A percentile compares a stretch with the other conserved stretches of the same genome.
phyloP scores from a whole-genome alignment of 2,329 filamentous ascomycete species.

The Coniochaeta sp. region DNA sequence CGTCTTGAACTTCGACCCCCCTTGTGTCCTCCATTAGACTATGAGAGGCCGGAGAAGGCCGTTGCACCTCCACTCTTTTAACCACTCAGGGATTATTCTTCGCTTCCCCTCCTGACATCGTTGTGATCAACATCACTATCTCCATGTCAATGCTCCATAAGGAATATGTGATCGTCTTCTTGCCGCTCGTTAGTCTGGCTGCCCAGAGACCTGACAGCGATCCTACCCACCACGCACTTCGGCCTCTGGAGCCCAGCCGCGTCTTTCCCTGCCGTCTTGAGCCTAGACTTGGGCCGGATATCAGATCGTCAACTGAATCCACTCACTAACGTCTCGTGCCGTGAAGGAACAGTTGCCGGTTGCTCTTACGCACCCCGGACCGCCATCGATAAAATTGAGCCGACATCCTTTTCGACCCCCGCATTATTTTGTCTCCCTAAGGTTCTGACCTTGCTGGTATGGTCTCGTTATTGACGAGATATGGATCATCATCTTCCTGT shows the following conservation, averaged over 20 bases:
- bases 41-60: background rate
- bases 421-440: background rate
- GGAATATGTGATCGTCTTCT: background rate
- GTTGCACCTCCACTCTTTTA: background rate
- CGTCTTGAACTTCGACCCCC: background rate
- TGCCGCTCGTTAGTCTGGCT: background rate
- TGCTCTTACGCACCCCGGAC: background rate
- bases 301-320: background rate
- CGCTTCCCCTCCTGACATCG: background rate
- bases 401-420: constrained; percentile 5
- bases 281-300: background rate
- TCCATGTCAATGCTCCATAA: background rate
- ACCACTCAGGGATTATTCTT: background rate
- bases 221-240: background rate
- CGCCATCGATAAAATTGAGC: background rate
- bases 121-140: background rate
- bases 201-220: background rate
- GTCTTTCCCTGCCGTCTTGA: background rate
- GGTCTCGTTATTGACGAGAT: constrained; percentile 33
- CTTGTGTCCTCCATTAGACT: background rate
- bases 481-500: constrained; percentile 39
- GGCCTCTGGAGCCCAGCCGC: background rate
- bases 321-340: background rate
- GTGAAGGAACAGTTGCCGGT: background rate
- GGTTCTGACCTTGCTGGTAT: constrained; percentile 23